Percentiles rank a stretch among this genome's conserved stretches.
Evolutionary conservation across 2,329 filamentous ascomycete genomes (phyloP).

Genomic region (Penicillium sumatraense): DNA sequence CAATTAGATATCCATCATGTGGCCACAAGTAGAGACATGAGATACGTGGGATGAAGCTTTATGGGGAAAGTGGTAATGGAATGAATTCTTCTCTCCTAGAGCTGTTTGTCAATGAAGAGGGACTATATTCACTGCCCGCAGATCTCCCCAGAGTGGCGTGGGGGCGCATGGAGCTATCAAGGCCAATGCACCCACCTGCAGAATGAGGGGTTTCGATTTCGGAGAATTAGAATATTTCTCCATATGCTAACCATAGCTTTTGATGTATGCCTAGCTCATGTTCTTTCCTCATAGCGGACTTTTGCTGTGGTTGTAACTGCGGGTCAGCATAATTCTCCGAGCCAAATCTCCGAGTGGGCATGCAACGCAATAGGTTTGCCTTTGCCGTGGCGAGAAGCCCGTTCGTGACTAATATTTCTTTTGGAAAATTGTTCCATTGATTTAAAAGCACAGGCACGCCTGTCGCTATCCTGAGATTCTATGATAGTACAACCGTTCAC

Average conservation of each 20-base stretch:
- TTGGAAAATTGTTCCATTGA: too few relatives aligned
- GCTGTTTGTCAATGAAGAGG: too few relatives aligned
- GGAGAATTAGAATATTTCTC: constrained; percentile 15
- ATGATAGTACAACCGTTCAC: too few relatives aligned
- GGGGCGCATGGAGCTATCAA: neutral
- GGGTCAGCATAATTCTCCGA: constrained; percentile 12
- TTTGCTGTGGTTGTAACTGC: too few relatives aligned
- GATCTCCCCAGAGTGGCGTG: neutral
- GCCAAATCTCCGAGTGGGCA: constrained; percentile 11
- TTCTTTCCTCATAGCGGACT: neutral
- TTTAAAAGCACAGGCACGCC: too few relatives aligned
- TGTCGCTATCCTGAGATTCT: too few relatives aligned
- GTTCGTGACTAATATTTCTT: too few relatives aligned
- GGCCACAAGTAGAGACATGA: neutral
- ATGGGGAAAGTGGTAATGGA: neutral
- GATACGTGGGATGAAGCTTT: neutral
- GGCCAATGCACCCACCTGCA: neutral
- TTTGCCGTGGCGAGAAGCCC: neutral
- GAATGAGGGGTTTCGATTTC: neutral
- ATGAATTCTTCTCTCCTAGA: too few relatives aligned
- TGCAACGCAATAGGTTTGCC: neutral
- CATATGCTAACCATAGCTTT: neutral
- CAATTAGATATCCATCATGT: neutral
- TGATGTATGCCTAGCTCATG: neutral
- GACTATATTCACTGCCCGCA: too few relatives aligned